Base-by-base conservation (phyloP, 179 eudicot genomes). In the Nepenthes alata region DNA sequence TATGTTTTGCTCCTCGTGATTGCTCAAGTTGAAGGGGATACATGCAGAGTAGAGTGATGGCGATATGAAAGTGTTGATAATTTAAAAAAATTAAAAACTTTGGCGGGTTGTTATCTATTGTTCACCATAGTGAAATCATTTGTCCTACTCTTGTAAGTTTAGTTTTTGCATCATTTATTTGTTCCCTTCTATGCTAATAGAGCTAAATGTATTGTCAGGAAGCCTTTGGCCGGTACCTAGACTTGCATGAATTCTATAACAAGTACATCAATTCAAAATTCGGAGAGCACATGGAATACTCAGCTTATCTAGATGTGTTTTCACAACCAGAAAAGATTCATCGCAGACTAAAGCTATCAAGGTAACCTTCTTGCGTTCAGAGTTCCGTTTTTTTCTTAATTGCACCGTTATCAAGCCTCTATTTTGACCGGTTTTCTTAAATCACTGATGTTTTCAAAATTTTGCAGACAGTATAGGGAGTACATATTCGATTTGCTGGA, bases 241-340 rank as follows among this genome's bases (percentile, higher is more conserved):
- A 94, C 78, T 53, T 94, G 70, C 99, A 94, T 70, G 95, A 90
- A 75, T 74, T 87, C 57, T 89, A 83, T 76, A 83, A 94, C 59
- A 83, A 80, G 45, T 90, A 81, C 72, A 81, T 94, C 59, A 94
- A 90, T 71, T 83, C 89, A 64, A 94, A 87, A 66, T 94, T 90
- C 78, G 97, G 94, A 9, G 75, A 87, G 74, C 83, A 74, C 9
- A 75, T 78, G 67, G 99, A 94, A 50, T 94, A 94, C 78, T 60
- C 81, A 52, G 75, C 87, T 53, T 94, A 90, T 72, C 78, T 94
- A 47, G 69, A 85, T 60, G 70, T 74, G 66, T 90, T 94, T 71
- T 84, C 91, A 2, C 79, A 74, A 67, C 78, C 86, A 57, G 83
- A 82, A 11, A 78, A 68, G 80, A 80, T 83, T 62, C 77, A 91